Evolutionary conservation across 495 filamentous ascomycete species (phyloP), one percentile per base, ranked within the genome.

Genomic region (Aspergillus homomorphus): DNA sequence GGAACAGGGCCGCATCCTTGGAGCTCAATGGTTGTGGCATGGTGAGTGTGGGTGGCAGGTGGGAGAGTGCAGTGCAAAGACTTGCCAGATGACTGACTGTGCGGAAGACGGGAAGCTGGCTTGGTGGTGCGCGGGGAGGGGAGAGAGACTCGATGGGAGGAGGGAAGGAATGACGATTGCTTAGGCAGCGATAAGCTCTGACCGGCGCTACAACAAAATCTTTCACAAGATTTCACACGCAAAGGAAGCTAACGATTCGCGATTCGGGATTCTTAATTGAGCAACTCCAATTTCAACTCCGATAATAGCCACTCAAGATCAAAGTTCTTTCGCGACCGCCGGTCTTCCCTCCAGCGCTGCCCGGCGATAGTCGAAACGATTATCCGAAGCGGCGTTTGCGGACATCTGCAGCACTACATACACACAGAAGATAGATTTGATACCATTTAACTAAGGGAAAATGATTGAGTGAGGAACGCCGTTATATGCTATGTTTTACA

Each of bases 1-100:
- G 88, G 78, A 99, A 98, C 77, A 96, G 86, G 70, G 92, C 85
- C 61, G 83, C 82, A 79, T 99, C 94, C 80, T 97, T 98, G 69
- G 90, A 84, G 69, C 78, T 86, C 70, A 98, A 82, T 75, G 82
- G 84, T 80, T 95, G 91, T 67, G 87, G 86, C 87, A 92, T 92
- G 70, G 70, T 70, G 72, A 69, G 63, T 58, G 71, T 67, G 53
- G 67, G 70, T 61, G 68, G 57, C 58, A 54, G 61, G 52, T 54
- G 58, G 61, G n/a, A 45, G 57, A 63, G 62, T 60, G 65, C 69
- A 22, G 46, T 54, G 54, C 33, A 28, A 41, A 38, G 54, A 57
- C 46, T 55, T 56, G 55, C 45, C 59, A 51, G 33, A 38, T 38
- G 33, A 55, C 53, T 62, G 57, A 61, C 65, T 73, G 68, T 72